Evolutionary conservation across 306 rosid species (phyloP), one percentile per base, ranked within the genome.

Genomic region (Lithocarpus polystachyus): DNA sequence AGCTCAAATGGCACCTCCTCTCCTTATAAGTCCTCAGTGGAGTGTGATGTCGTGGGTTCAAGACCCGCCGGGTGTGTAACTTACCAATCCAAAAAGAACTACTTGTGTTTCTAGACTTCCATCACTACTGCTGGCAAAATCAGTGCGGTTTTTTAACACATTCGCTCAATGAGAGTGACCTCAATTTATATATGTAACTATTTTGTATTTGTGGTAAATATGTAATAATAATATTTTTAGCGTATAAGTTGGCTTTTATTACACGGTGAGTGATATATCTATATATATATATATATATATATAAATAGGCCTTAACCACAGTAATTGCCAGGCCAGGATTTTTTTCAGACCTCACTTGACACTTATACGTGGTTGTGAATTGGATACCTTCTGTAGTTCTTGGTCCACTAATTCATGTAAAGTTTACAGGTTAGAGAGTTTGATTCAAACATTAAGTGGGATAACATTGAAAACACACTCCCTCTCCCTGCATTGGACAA

Each of bases 391-490:
- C 56, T 79, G 72, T 74, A 64, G 81, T 75, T 68, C 22, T 72
- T 71, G 60, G 61, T 81, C 75, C 57, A 14, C 81, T 76, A 61
- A 77, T 56, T 35, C 57, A 51, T 75, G 68, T 68, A 45, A 64
- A 80, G 43, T 75, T 87, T 84, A 77, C 93, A 95, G 99, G 94
- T 91, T 82, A 93, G 99, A 70, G 99, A 95, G 89, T 89, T 95
- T 78, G 88, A 93, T 88, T 87, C 90, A 52, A 84, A 89, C 86
- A 90, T 95, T 75, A 93, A 65, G 84, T 95, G 99, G 99, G 90
- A 87, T 75, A 94, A 95, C 79, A 84, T 93, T 73, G 98, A 95
- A 83, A 95, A 95, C 80, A 86, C 85, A 48, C 92, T 89, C 82
- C 87, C 94, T 79, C 87, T 88, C 35, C 84, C 83, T 70, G 81